A percentile compares a stretch with the other conserved stretches of the same genome.
Evolutionary conservation across 2,329 filamentous ascomycete species (phyloP).

Genomic region (Blastomyces parvus): DNA sequence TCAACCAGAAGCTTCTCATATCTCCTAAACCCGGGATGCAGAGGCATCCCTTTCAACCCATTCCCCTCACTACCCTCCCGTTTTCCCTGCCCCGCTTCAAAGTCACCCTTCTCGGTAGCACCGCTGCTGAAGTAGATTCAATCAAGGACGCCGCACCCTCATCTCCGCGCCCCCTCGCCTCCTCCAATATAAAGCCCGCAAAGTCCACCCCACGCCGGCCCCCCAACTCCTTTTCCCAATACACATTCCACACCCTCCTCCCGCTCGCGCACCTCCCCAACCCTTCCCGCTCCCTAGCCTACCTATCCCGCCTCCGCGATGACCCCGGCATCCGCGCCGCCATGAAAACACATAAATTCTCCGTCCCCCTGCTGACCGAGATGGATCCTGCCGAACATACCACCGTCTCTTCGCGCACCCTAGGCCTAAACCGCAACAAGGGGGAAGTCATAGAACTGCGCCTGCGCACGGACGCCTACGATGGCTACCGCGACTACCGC

Average conservation of each 20-base stretch:
- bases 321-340: slow-evolving; percentile 76
- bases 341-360: slow-evolving; percentile 79
- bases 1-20: slow-evolving; percentile 39
- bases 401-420: slow-evolving; percentile 66
- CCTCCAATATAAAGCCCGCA: slow-evolving; percentile 11
- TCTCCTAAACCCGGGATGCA: slow-evolving; percentile 40
- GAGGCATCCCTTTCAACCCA: slow-evolving; percentile 36
- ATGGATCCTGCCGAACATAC: slow-evolving; percentile 89
- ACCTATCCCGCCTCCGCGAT: slow-evolving; percentile 64
- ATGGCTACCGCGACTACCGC: slow-evolving; percentile 87
- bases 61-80: slow-evolving; percentile 26
- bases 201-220: slow-evolving; percentile 22
- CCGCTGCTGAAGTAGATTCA: slow-evolving; percentile 33
- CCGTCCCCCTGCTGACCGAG: slow-evolving; percentile 78
- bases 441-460: slow-evolving; percentile 88
- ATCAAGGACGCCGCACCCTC: slow-evolving; percentile 30
- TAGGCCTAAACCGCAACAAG: slow-evolving; percentile 78
- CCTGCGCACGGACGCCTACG: slow-evolving; percentile 83
- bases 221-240: slow-evolving; percentile 34
- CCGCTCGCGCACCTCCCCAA: slow-evolving; percentile 70
- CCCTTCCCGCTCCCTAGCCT: slow-evolving; percentile 58
- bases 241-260: slow-evolving; percentile 71
- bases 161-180: slow-evolving; percentile 6
- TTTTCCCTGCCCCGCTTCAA: slow-evolving; percentile 33
- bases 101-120: slow-evolving; percentile 39